A percentile compares a stretch with the other conserved stretches of the same genome.
Conservation (phyloP, 2,329 filamentous ascomycete genomes). For the Monosporascus ibericus region DNA sequence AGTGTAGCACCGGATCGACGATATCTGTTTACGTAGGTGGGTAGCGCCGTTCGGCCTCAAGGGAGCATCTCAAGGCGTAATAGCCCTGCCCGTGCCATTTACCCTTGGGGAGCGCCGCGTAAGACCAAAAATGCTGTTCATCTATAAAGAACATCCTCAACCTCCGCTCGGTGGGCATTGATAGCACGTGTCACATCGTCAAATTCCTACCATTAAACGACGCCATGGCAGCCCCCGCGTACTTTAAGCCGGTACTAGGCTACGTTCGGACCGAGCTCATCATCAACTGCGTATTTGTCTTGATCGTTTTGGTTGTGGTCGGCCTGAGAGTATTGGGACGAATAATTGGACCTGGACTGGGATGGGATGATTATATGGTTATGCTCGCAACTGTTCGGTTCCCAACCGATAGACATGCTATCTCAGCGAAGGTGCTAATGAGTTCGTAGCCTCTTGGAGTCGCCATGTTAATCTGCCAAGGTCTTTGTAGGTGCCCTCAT, state of each 20-base stretch:
- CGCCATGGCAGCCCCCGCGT: slow-evolving; percentile 10
- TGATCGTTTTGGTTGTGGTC: slow-evolving; percentile 22
- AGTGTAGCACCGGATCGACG: no score
- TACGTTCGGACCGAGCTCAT: slow-evolving; percentile 23
- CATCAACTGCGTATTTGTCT: slow-evolving; percentile 25
- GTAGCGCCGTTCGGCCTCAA: no score
- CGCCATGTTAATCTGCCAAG: slow-evolving; percentile 12
- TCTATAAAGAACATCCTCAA: no score
- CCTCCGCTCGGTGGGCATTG: no score
- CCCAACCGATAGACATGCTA: not conserved
- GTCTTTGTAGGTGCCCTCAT: slow-evolving; percentile 7
- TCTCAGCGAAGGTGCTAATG: not conserved
- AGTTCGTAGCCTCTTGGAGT: slow-evolving; percentile 9
- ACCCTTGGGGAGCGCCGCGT: no score
- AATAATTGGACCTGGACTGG: slow-evolving; percentile 25
- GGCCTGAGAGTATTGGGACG: slow-evolving; percentile 21
- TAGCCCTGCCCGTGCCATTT: no score
- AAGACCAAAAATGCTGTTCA: no score
- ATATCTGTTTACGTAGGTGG: no score
- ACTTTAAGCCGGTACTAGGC: slow-evolving; percentile 10
- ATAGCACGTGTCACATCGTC: slow-evolving; percentile 1
- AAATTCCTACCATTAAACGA: not conserved
- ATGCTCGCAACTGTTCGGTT: slow-evolving; percentile 17
- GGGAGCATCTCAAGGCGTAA: no score
- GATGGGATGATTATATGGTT: slow-evolving; percentile 27